phyloP scores from a whole-genome alignment of 805 yeast species.

The Cyberlindnera japonica region DNA sequence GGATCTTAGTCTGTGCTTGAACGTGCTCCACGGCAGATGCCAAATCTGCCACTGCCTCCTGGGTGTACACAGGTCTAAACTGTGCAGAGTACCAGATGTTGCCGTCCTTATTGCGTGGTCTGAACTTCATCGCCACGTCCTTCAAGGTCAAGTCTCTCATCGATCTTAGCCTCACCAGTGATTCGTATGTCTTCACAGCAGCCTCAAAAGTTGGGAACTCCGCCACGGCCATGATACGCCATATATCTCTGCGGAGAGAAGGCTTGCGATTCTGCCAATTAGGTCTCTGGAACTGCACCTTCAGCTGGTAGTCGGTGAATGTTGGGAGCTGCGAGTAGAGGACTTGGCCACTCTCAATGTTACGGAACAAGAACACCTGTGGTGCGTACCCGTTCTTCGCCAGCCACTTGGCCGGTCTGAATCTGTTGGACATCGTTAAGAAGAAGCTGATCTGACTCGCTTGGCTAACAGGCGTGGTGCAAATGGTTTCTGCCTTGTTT shows the following conservation, averaged over 20 bases:
- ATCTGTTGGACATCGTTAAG: slow-evolving; percentile 29
- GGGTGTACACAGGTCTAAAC: slow-evolving; percentile 85
- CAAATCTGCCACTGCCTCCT: slow-evolving; percentile 88
- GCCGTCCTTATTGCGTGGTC: slow-evolving; percentile 72
- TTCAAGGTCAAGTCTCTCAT: slow-evolving; percentile 62
- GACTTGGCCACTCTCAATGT: slow-evolving; percentile 86
- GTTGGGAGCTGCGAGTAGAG: slow-evolving; percentile 81
- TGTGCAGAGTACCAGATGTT: slow-evolving; percentile 85
- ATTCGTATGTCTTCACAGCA: slow-evolving; percentile 71
- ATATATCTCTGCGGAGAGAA: slow-evolving; percentile 73
- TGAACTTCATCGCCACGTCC: slow-evolving; percentile 59
- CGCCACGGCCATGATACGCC: slow-evolving; percentile 89
- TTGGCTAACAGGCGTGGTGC: no score
- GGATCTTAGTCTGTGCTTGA: slow-evolving; percentile 40
- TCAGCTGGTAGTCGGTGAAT: slow-evolving; percentile 39
- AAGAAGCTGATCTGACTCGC: neutral
- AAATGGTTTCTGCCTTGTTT: no score
- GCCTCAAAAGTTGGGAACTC: slow-evolving; percentile 55
- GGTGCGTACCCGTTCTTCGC: slow-evolving; percentile 67
- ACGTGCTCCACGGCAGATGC: slow-evolving; percentile 64
- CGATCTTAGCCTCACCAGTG: slow-evolving; percentile 67
- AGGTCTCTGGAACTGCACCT: slow-evolving; percentile 70
- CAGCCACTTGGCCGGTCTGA: slow-evolving; percentile 58
- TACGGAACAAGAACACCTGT: slow-evolving; percentile 77
- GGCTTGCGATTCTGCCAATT: slow-evolving; percentile 90